Evolutionary conservation across 164 flowering plant species (phyloP), one percentile per base, ranked within the genome.

Genomic region (Umbilicus rupestris): DNA sequence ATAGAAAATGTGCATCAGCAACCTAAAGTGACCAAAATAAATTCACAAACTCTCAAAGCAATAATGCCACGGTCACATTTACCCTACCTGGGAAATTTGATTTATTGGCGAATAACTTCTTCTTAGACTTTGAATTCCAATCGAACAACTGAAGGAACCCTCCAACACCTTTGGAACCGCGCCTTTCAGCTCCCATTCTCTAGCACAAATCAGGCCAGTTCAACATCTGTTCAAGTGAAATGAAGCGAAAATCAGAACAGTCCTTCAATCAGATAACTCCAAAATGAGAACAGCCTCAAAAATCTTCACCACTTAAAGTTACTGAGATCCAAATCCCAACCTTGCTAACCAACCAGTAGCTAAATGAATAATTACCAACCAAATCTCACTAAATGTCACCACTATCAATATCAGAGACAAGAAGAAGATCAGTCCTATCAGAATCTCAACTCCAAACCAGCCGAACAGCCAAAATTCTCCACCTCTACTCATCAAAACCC

Each of bases 131-230:
- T 16, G 81, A 82, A 73, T 83, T 89, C 97, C 98, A 91, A 72
- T 94, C 98, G 76, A 94, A 94, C 63, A 94, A 68, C 74, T 94
- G 92, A 66, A 89, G 77, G 63, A 94, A 89, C 24, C 92, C 89
- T 49, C 96, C 98, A 49, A 82, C 90, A 55, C 71, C 68, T 72
- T 80, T 89, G 10, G 84, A 77, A 64, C 80, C 69, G 69, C 83
- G 85, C 74, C 77, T 89, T 42, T 89, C 89, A 49, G 69, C 71
- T 37, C 85, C 86, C 91, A 89, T 87, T 65, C 70, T 63, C n/a
- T 55, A 52, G 71, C 39, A 50, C 50, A 67, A 55, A 65, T 62
- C 71, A 66, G 11, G 66, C 46, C 58, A 49, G 57, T 64, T 31
- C 30, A 69, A 47, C 15, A 66, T 7, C 28, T 68, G 12, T 10